A percentile compares a stretch with the other conserved stretches of the same genome.
Evolutionary conservation across 257 asterid species (phyloP).

Genomic region (Galeopsis tetrahit): DNA sequence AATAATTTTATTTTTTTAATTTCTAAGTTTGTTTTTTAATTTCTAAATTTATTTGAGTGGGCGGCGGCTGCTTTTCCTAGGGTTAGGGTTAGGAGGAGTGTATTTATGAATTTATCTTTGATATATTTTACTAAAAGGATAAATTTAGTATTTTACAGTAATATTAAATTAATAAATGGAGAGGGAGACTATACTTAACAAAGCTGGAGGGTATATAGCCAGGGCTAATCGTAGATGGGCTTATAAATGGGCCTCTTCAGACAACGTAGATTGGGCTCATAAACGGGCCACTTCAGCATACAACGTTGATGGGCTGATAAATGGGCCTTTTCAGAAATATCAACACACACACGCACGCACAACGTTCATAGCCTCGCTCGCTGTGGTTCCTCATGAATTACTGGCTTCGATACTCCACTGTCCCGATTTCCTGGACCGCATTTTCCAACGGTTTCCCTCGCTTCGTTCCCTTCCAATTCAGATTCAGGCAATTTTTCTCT

Average conservation of each 20-base stretch:
- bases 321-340: neutral
- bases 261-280: neutral
- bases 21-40: too few species aligned
- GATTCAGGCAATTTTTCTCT: conserved; percentile 31
- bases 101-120: too few species aligned
- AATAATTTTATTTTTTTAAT: too few species aligned
- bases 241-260: neutral
- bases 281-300: neutral
- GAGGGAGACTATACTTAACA: too few species aligned
- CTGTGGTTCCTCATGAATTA: conserved; percentile 42
- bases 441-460: conserved; percentile 33
- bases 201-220: too few species aligned
- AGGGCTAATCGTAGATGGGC: neutral
- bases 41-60: too few species aligned
- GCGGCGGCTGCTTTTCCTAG: too few species aligned
- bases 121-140: too few species aligned
- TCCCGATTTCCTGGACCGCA: conserved; percentile 32
- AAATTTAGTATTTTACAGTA: too few species aligned
- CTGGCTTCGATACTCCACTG: conserved; percentile 35
- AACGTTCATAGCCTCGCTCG: neutral
- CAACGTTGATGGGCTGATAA: neutral
- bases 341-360: neutral
- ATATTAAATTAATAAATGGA: too few species aligned
- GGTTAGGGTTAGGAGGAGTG: too few species aligned
- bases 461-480: conserved; percentile 32